Conservation (phyloP, 2,329 filamentous ascomycete species). For the Byssothecium circinans region DNA sequence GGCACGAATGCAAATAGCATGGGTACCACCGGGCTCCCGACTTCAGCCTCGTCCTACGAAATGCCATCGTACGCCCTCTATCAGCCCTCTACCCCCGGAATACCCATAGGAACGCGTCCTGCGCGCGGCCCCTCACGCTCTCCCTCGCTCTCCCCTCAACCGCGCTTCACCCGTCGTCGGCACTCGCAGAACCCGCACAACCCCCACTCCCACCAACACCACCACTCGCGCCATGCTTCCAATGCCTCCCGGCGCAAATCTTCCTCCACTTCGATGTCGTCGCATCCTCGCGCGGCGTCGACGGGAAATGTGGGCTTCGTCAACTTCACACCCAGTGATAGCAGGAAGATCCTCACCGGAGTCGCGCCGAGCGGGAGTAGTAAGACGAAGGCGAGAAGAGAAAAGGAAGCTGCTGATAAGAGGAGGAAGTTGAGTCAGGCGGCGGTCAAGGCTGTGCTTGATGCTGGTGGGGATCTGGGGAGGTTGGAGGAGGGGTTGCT, state of each 20-base stretch:
- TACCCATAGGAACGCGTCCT: constrained; percentile 20
- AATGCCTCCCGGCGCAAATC: constrained; percentile 24
- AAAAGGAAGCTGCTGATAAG: constrained; percentile 83
- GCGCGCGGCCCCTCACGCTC: constrained; percentile 21
- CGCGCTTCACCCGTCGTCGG: constrained; percentile 28
- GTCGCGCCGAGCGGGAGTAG: constrained; percentile 88
- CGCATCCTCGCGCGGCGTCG: background rate
- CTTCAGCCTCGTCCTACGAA: constrained; percentile 24
- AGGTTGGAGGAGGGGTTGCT: constrained; percentile 48
- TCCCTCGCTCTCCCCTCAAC: constrained; percentile 27
- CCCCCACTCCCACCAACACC: constrained; percentile 2
- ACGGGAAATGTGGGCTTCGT: constrained; percentile 65
- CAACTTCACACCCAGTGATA: constrained; percentile 85
- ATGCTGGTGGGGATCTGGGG: constrained; percentile 67
- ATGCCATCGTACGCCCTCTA: constrained; percentile 15
- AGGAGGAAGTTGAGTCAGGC: constrained; percentile 68
- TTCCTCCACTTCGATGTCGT: constrained; percentile 3
- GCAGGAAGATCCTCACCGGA: constrained; percentile 76
- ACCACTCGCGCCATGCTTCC: constrained; percentile 11
- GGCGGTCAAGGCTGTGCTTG: constrained; percentile 68
- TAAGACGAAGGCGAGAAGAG: constrained; percentile 91
- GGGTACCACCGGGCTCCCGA: background rate
- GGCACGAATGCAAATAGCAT: background rate
- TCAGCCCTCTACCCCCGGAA: constrained; percentile 18
- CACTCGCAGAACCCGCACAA: constrained; percentile 15